phyloP scores from a whole-genome alignment of 2,329 filamentous ascomycete genomes.

The Simplicillium sp. region DNA sequence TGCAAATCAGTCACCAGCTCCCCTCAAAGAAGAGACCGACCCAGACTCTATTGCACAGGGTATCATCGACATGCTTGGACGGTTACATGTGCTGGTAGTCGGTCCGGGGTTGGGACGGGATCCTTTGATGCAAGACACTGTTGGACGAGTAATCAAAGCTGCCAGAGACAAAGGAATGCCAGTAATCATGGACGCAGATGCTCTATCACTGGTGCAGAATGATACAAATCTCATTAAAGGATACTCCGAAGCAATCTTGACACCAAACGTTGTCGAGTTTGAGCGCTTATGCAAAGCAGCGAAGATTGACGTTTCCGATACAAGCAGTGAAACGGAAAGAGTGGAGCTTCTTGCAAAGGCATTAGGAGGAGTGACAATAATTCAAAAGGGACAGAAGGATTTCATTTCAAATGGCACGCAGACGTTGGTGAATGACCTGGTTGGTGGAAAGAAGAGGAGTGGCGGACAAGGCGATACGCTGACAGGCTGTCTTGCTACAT shows the following conservation, averaged over 20 bases:
- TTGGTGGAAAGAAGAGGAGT: conserved; percentile 79
- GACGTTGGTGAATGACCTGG: conserved; percentile 67
- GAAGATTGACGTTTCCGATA: conserved; percentile 46
- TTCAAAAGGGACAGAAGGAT: conserved; percentile 81
- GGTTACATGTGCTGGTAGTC: conserved; percentile 86
- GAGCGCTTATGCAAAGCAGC: conserved; percentile 68
- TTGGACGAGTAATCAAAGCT: conserved; percentile 66
- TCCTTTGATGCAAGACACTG: conserved; percentile 79
- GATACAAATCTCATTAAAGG: conserved; percentile 69
- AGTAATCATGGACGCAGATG: conserved; percentile 88
- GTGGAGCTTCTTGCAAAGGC: conserved; percentile 62
- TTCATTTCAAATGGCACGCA: conserved; percentile 70
- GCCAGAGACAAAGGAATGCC: conserved; percentile 65
- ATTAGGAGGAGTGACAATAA: conserved; percentile 78
- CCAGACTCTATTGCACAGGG: conserved; percentile 51
- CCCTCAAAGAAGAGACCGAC: conserved; percentile 20
- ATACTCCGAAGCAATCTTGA: conserved; percentile 77
- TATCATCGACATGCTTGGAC: conserved; percentile 72
- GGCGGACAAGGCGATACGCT: conserved; percentile 94
- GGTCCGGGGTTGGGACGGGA: conserved; percentile 90
- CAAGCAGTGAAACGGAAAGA: conserved; percentile 27
- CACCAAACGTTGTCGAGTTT: conserved; percentile 94
- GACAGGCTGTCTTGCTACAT: conserved; percentile 79
- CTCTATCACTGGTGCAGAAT: conserved; percentile 66
- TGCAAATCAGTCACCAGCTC: conserved; percentile 34